Base-by-base conservation (phyloP, 345 rosid genomes). In the Salix dunnii region DNA sequence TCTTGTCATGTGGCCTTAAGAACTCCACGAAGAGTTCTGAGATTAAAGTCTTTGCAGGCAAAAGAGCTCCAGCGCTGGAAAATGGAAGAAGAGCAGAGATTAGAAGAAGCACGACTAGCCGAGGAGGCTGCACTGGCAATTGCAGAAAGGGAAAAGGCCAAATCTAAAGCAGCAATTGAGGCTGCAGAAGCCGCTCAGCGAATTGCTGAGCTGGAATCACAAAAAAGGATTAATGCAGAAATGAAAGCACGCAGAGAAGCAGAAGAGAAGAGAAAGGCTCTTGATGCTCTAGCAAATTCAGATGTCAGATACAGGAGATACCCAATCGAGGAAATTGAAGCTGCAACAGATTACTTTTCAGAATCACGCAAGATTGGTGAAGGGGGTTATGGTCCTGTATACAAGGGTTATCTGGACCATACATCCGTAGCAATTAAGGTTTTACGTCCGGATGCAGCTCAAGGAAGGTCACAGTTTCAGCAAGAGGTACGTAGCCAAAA, bases 311-410 rank as follows among this genome's bases (percentile, higher is more conserved):
- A 95, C 80, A 89, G 96, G 74, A 95, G 82, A 82, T 95, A 95
- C 79, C 21, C 87, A 3, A 93, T 95, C 16, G 93, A 95, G 73
- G 97, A 91, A 80, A 93, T 95, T 23, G 97, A 95, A 82, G 82
- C 86, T 40, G 96, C 98, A 77, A 93, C 98, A 0, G 89, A 95
- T 16, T 89, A 49, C 85, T 95, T 95, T 58, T 43, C 88, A 13
- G 84, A 85, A 3, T 70, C 84, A 13, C 86, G 84, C 77, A 93
- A 90, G 86, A 91, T 95, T 20, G 99, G 99, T 28, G 98, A 90
- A 87, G 99, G 99, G 3, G 92, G 98, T 36, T 95, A 93, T 79
- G 99, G 99, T 11, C 99, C 99, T 6, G 97, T 95, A 28, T 95
- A 89, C 82, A 90, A 86, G 78, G 85, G 94, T 62, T 60, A 79